Evolutionary conservation across 2,329 filamentous ascomycete genomes (phyloP).

Genomic region (Stromatinia cepivora): DNA sequence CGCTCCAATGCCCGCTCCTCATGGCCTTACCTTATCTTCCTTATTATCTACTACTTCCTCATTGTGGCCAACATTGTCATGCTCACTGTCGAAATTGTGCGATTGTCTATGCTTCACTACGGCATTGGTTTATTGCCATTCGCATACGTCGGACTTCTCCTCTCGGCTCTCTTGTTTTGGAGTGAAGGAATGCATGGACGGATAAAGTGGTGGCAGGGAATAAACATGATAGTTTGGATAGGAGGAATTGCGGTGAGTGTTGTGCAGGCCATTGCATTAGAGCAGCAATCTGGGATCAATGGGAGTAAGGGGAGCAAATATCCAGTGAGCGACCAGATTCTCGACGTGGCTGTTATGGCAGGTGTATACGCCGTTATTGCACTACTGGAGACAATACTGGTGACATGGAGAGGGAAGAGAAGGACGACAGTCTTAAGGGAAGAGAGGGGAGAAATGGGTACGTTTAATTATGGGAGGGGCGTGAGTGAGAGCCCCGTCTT

Average conservation of each 20-base stretch:
- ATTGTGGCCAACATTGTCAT: slow-evolving; percentile 40
- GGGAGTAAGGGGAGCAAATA: slow-evolving; percentile 39
- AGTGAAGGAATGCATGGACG: slow-evolving; percentile 32
- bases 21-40: slow-evolving; percentile 27
- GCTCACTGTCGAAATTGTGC: slow-evolving; percentile 41
- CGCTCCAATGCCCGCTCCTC: slow-evolving; percentile 22
- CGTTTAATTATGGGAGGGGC: slow-evolving; percentile 1
- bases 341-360: slow-evolving; percentile 41
- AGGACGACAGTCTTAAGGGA: slow-evolving; percentile 3
- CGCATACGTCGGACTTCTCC: slow-evolving; percentile 38
- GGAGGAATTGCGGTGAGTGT: slow-evolving; percentile 37
- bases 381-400: slow-evolving; percentile 36
- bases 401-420: slow-evolving; percentile 30
- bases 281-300: slow-evolving; percentile 35
- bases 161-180: slow-evolving; percentile 34
- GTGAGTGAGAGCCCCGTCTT: slow-evolving; percentile 6
- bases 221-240: slow-evolving; percentile 39
- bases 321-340: slow-evolving; percentile 40
- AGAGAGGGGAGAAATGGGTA: slow-evolving; percentile 15
- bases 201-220: slow-evolving; percentile 34
- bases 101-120: slow-evolving; percentile 38
- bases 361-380: slow-evolving; percentile 40
- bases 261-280: slow-evolving; percentile 39
- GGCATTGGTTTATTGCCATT: slow-evolving; percentile 43
- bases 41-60: slow-evolving; percentile 39